Evolutionary conservation across 208 protist species (phyloP).

Genomic region (Giardia muris): DNA sequence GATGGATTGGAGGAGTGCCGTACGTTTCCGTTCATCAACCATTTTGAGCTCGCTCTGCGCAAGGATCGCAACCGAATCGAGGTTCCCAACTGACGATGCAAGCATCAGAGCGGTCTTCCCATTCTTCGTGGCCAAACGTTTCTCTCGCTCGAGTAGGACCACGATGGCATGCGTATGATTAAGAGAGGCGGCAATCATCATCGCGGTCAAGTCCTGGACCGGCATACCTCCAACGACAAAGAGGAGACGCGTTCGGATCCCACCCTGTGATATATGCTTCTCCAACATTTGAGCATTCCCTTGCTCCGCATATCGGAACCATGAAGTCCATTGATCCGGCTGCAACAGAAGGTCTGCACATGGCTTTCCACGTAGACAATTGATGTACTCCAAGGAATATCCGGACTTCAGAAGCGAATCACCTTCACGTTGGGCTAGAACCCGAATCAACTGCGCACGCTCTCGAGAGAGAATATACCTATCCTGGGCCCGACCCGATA

Average conservation of each 20-base stretch:
- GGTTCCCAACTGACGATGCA: not conserved
- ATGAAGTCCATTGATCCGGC: not conserved
- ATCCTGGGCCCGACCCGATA: not conserved
- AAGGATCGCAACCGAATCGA: not conserved
- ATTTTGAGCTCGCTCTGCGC: not conserved
- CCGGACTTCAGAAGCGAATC: not conserved
- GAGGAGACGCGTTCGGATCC: not conserved
- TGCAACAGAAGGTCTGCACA: not conserved
- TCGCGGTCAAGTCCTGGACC: not conserved
- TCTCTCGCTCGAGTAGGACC: not conserved
- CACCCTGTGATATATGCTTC: not conserved
- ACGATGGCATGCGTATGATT: not conserved
- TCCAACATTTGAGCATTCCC: not conserved
- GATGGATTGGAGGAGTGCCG: not conserved
- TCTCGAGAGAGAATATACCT: not conserved
- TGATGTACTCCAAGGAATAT: not conserved
- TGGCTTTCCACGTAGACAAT: not conserved
- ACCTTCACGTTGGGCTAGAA: not conserved
- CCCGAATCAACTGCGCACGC: not conserved
- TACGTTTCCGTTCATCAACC: not conserved
- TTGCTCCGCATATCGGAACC: not conserved
- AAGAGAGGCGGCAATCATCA: not conserved
- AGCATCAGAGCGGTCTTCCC: not conserved
- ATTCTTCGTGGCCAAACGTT: not conserved
- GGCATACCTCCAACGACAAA: not conserved